phyloP scores from a whole-genome alignment of 495 filamentous ascomycete genomes.

The Hypomontagnella monticulosa region DNA sequence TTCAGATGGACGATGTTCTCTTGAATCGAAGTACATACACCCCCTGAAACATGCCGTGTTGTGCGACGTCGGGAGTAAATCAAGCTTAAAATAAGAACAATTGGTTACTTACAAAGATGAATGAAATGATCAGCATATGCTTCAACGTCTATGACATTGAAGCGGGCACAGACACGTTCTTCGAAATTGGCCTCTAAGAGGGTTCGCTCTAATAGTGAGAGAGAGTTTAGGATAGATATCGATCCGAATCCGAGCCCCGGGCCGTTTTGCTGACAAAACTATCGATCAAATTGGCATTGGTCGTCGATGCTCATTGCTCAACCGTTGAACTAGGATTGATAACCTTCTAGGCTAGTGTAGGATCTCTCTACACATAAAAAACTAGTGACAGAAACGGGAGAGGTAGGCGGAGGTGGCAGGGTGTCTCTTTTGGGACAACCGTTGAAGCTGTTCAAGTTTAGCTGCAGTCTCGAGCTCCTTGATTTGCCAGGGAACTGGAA shows the following conservation, averaged over 20 bases:
- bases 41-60: constrained; percentile 37
- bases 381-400: constrained; percentile 13
- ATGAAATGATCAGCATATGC: constrained; percentile 14
- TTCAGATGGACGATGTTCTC: constrained; percentile 20
- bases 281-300: constrained; percentile 8
- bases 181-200: not conserved
- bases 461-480: constrained; percentile 23
- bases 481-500: constrained; percentile 14
- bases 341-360: not conserved
- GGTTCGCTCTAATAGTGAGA: not conserved
- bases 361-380: constrained; percentile 17
- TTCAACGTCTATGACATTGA: not conserved
- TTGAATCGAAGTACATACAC: constrained; percentile 24
- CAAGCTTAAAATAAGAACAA: constrained; percentile 43
- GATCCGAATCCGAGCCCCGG: not conserved
- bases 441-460: constrained; percentile 38
- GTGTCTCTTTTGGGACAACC: constrained; percentile 32
- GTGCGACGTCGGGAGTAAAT: constrained; percentile 43
- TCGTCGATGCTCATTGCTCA: not conserved
- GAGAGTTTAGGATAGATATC: not conserved
- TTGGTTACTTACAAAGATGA: constrained; percentile 34
- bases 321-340: constrained; percentile 5
- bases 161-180: constrained; percentile 1
- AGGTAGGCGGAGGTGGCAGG: constrained; percentile 13
- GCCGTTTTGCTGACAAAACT: not conserved